A percentile compares a stretch with the other conserved stretches of the same genome.
These are phyloP conservation scores for Ceriops zippeliana DNA, from an alignment of 345 rosid species.

Conservation along the genomic window DNA sequence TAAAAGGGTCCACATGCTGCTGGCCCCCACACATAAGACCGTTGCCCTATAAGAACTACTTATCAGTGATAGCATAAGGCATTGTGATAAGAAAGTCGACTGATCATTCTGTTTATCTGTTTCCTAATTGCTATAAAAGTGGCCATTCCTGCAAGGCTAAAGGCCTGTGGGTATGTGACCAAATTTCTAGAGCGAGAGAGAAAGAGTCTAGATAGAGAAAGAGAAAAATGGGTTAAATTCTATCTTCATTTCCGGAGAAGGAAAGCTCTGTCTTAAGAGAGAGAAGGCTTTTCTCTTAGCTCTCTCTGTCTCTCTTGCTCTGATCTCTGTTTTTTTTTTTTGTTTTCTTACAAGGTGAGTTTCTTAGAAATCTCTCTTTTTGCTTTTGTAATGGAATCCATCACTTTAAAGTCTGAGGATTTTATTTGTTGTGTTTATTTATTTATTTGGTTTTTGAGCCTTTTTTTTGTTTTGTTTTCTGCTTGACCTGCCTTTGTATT, in stretches of 20 bases:
- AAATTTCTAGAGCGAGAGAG: conserved; percentile 23
- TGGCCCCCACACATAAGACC: not conserved
- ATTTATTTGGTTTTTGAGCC: not conserved
- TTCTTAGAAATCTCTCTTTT: conserved; percentile 30
- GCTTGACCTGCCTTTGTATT: conserved; percentile 17
- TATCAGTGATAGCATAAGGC: not conserved
- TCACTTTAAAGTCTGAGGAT: conserved; percentile 26
- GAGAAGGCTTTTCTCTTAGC: conserved; percentile 23
- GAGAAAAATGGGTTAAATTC: not conserved
- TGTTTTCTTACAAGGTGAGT: conserved; percentile 34
- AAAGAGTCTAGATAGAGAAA: conserved; percentile 23
- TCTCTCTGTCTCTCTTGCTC: conserved; percentile 21
- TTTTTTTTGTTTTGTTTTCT: not conserved
- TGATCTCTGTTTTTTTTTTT: conserved; percentile 24
- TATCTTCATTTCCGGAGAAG: conserved; percentile 22
- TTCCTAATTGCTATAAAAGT: conserved; percentile 44
- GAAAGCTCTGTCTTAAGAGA: conserved; percentile 11
- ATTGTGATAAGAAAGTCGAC: accelerated
- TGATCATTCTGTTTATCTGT: conserved; percentile 48
- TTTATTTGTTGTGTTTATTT: not conserved
- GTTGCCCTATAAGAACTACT: accelerated
- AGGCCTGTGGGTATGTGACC: conserved; percentile 24
- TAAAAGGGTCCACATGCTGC: conserved; percentile 25
- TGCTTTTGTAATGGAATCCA: conserved; percentile 36
- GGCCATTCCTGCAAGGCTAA: conserved; percentile 42